Base-by-base conservation (phyloP, 2,329 filamentous ascomycete species). In the Cordyceps fumosorosea region DNA sequence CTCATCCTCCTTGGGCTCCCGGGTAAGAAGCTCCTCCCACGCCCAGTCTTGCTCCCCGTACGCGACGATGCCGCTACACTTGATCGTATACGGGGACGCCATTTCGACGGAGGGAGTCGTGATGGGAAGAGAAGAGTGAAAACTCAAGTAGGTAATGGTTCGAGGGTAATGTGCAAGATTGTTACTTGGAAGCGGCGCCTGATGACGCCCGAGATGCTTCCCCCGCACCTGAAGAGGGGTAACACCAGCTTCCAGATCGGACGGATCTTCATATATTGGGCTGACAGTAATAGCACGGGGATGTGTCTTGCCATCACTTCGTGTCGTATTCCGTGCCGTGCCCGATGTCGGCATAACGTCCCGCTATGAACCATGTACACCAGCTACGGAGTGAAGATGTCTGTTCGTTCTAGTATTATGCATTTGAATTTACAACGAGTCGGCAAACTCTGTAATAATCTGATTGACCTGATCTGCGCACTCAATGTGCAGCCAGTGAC, bases 401-500 rank as follows among this genome's bases (percentile, higher is more conserved):
- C 5, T 37, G 7, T 37, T 7, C 6, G 3, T 22, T 18, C 18
- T 47, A 22, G n/a, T 16, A 29, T 18, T 47, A 20, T 47, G n/a
- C 3, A 22, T 47, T 3, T 18, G 6, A 3, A 29, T 29, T 22
- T 47, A 47, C 22, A 32, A 16, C 3, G 34, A 5, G 56, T 53
- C 14, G 11, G 55, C 37, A 50, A 71, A 72, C 1, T 55, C n/a
- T 2, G 64, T 63, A 11, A 72, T 71, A 1, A 64, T 63, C 16
- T 48, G 6, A 59, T 71, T 72, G 24, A 67, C 68, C 47, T 68
- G 65, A 3, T 44, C 24, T 1, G 68, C 62, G 1, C 54, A 64
- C 63, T 78, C 75, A 5, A 74, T 56, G 8, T 73, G 69, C 2
- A 71, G 62, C 70, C 74, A 77, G 65, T 78, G 76, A 0, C 73